Conservation (phyloP, 495 filamentous ascomycete genomes). For the Trichoderma orchidacearum region DNA sequence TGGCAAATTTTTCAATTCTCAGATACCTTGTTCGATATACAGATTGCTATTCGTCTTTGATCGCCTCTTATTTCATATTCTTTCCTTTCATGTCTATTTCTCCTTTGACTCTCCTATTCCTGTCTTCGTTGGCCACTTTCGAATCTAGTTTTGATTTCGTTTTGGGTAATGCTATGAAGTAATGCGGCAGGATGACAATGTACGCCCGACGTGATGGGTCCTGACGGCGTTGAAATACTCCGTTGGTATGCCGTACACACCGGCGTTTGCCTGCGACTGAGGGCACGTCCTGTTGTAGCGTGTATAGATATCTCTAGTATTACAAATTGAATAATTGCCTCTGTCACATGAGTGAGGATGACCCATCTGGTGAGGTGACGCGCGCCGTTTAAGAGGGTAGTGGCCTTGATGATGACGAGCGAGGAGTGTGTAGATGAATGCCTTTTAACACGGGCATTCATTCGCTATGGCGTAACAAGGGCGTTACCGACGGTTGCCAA, state of each 20-base stretch:
- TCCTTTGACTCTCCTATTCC: not conserved
- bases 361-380: too few relatives aligned
- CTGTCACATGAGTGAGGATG: not conserved
- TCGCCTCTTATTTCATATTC: slow-evolving; percentile 1
- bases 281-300: not conserved
- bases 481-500: too few relatives aligned
- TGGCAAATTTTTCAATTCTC: slow-evolving; percentile 4
- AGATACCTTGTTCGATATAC: slow-evolving; percentile 9
- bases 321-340: not conserved
- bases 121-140: too few relatives aligned
- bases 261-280: not conserved
- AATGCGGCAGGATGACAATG: slow-evolving; percentile 7
- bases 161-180: slow-evolving; percentile 11
- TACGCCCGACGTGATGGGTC: too few relatives aligned
- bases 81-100: not conserved
- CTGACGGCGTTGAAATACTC: too few relatives aligned
- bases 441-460: too few relatives aligned
- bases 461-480: too few relatives aligned
- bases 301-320: slow-evolving; percentile 1
- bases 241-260: not conserved
- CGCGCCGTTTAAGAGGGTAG: too few relatives aligned
- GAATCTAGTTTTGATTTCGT: slow-evolving; percentile 6
- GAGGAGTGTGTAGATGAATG: too few relatives aligned
- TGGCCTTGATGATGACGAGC: too few relatives aligned
- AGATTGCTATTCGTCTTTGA: slow-evolving; percentile 4